Base-by-base conservation (phyloP, 163 green algal genomes). In the Scenedesmus sp. region DNA sequence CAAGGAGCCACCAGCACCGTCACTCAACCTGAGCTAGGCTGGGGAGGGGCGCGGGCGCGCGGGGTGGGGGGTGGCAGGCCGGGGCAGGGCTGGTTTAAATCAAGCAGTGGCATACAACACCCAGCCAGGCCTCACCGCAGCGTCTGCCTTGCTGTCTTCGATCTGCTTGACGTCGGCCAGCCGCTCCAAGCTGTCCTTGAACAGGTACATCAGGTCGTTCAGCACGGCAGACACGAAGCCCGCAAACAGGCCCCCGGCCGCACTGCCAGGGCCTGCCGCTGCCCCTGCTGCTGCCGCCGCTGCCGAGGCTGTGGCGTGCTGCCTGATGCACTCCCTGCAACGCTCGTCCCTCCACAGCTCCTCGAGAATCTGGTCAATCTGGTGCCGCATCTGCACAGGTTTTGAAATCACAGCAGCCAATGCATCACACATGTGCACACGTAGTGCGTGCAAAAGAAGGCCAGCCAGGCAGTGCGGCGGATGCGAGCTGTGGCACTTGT, bases 171-270 rank as follows among this genome's bases (percentile, higher is more conserved):
- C 96, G 91, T 96, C 94, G 0, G 89, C 83, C 73, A 98, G 91
- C 0, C 96, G 91, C 79, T 96, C 94, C 76, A 98, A 80, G 49
- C 87, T 94, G 94, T 98, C 96, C 90, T 96, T 96, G 92, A 97
- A 94, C 46, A 97, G 92, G 91, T 98, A 98, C 87, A 98, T 96
- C 20, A 98, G 92, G 86, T 95, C 94, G 90, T 98, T 97, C 46
- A 98, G 95, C 78, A 98, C 94, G 2, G 78, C 88, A 37, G 24
- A 43, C 30, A 88, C 81, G 59, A 92, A 92, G 33, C 30, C 26
- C 13, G 24, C n/a, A 59, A 88, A 92, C n/a, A 89, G 26, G 37
- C 37, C 76, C 24, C 76, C 70, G 7, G 24, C 4, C 15, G 12
- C 56, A 15, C 51, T 33, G 49, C 33, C 83, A 26, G 59, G 4